Evolutionary conservation across 2,329 filamentous ascomycete species (phyloP).

Genomic region (Westerdykella ornata): DNA sequence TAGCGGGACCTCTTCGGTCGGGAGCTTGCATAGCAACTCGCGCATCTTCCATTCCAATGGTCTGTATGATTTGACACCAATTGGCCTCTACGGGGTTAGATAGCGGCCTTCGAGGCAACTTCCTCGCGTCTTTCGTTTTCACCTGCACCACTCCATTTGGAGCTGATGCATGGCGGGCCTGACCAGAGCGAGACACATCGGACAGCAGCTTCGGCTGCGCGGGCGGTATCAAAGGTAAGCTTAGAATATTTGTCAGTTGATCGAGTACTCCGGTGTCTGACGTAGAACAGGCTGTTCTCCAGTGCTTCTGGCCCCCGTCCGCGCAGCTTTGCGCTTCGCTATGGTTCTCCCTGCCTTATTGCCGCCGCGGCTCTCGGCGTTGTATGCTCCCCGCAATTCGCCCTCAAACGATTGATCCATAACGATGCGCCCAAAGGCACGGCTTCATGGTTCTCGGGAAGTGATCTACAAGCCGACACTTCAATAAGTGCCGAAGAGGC

Average conservation of each 20-base stretch:
- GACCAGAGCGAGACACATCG: conserved; percentile 18
- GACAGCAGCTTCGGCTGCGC: conserved; percentile 22
- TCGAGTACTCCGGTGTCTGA: conserved; percentile 7
- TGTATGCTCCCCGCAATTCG: conserved; percentile 12
- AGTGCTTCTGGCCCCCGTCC: conserved; percentile 11
- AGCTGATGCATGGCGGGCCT: conserved; percentile 18
- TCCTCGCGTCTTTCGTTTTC: too few species aligned
- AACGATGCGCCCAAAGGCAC: conserved; percentile 25
- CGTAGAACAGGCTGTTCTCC: conserved; percentile 15
- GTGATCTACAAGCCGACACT: conserved; percentile 9
- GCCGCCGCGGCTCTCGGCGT: conserved; percentile 20
- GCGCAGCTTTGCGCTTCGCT: conserved; percentile 17
- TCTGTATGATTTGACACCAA: too few species aligned
- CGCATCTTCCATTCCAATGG: too few species aligned
- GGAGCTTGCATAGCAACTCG: too few species aligned
- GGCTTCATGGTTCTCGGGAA: conserved; percentile 11
- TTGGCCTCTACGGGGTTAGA: too few species aligned
- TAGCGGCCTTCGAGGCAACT: too few species aligned
- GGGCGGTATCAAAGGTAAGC: conserved; percentile 26
- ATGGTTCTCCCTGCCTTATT: conserved; percentile 25
- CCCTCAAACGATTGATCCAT: conserved; percentile 18
- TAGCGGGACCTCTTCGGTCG: too few species aligned
- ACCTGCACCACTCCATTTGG: too few species aligned
- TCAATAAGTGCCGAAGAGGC: conserved; percentile 17
- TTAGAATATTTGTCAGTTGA: background rate